Percentiles rank a stretch among this genome's conserved stretches.
phyloP scores from a whole-genome alignment of 495 filamentous ascomycete species.

The Chaetomium tenue region DNA sequence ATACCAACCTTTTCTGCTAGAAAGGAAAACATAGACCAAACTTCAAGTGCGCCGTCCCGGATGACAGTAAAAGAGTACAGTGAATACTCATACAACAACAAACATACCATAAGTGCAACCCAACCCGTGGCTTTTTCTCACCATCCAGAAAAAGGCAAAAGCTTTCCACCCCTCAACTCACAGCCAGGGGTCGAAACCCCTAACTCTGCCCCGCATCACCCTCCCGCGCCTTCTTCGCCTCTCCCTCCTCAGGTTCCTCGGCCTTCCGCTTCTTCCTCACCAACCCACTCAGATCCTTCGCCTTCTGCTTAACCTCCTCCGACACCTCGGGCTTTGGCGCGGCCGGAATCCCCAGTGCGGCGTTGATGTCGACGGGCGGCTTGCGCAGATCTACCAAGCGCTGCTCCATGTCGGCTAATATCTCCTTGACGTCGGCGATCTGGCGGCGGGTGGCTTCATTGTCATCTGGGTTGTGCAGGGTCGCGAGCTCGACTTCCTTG shows the following conservation, averaged over 20 bases:
- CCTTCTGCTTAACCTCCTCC: conserved; percentile 73
- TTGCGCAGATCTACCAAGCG: conserved; percentile 69
- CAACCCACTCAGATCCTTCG: conserved; percentile 83
- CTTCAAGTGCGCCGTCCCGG: neutral
- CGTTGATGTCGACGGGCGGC: conserved; percentile 63
- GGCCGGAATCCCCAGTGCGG: conserved; percentile 46
- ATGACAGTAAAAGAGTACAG: neutral
- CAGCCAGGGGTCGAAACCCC: neutral
- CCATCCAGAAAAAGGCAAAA: neutral
- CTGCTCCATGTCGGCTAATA: conserved; percentile 79
- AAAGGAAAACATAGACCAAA: neutral
- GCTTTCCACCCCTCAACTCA: neutral
- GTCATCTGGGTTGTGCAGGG: conserved; percentile 51
- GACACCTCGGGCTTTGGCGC: conserved; percentile 59
- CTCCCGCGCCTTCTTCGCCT: conserved; percentile 5
- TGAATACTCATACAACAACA: conserved; percentile 13
- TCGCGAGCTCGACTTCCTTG: conserved; percentile 64
- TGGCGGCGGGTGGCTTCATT: conserved; percentile 61
- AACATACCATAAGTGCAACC: neutral
- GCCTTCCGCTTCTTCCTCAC: conserved; percentile 72
- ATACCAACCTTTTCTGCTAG: neutral
- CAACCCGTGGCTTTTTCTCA: neutral
- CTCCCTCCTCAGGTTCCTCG: conserved; percentile 31
- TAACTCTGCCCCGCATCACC: neutral
- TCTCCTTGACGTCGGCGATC: conserved; percentile 81